Percentiles rank a stretch among this genome's conserved stretches.
These are phyloP conservation scores for Suillus luteus DNA, from an alignment of 768 basidiomycete genomes.

Conservation along the genomic window DNA sequence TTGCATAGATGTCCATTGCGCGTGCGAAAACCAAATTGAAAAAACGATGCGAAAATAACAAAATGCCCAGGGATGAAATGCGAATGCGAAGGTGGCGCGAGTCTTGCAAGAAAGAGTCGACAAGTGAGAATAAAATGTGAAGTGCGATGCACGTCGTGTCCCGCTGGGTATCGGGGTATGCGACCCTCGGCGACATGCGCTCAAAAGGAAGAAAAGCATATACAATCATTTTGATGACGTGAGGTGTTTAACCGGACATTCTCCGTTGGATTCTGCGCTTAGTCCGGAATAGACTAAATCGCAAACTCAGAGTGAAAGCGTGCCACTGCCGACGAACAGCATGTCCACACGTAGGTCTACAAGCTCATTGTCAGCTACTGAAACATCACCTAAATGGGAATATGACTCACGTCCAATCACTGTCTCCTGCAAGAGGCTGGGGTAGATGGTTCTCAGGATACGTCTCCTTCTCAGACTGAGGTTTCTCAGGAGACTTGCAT, in stretches of 20 bases:
- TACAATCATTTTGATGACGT: conserved; percentile 21
- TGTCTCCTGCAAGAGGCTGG: conserved; percentile 22
- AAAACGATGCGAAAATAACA: conserved; percentile 27
- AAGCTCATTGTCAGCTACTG: conserved; percentile 5
- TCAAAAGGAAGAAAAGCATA: conserved; percentile 26
- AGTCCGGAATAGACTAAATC: conserved; percentile 59
- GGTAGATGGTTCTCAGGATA: conserved; percentile 5
- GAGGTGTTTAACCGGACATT: conserved; percentile 28
- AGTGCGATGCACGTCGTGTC: conserved; percentile 23
- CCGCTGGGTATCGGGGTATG: conserved; percentile 19
- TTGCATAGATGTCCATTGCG: conserved; percentile 27
- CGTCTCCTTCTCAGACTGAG: conserved; percentile 24
- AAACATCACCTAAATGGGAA: neutral
- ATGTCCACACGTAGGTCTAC: conserved; percentile 60
- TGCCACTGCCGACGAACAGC: conserved; percentile 61
- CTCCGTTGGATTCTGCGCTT: conserved; percentile 39
- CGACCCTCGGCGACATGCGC: conserved; percentile 28
- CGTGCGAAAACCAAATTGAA: conserved; percentile 21
- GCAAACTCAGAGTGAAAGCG: conserved; percentile 53
- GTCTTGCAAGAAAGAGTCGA: neutral
- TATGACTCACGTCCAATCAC: conserved; percentile 36
- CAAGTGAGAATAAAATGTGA: neutral
- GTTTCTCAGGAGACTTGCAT: conserved; percentile 25
- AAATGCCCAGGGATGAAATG: conserved; percentile 25
- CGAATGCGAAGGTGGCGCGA: conserved; percentile 19